Evolutionary conservation across 257 asterid genomes (phyloP).

Genomic region (Plantago ovata): DNA sequence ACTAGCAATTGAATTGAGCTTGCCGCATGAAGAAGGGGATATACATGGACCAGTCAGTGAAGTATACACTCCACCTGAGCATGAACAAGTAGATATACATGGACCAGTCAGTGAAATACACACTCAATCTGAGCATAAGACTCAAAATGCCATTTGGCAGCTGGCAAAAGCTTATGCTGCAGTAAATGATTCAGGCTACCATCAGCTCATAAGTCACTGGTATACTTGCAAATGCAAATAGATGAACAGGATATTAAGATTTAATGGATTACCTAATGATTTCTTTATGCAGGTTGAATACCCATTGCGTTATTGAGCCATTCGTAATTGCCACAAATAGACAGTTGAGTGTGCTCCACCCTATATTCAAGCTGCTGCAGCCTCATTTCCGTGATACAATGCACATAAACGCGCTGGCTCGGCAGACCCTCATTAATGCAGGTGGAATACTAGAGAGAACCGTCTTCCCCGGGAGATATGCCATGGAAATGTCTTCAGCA

Average conservation of each 20-base stretch:
- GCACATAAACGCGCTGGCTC: slow-evolving; percentile 77
- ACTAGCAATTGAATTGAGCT: slow-evolving; percentile 80
- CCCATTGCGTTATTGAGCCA: slow-evolving; percentile 98
- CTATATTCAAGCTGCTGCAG: slow-evolving; percentile 77
- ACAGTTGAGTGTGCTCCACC: slow-evolving; percentile 77
- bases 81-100: slow-evolving; percentile 38
- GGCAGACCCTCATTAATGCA: slow-evolving; percentile 80
- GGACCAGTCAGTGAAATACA: slow-evolving; percentile 66
- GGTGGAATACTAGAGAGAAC: slow-evolving; percentile 80
- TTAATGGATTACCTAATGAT: background rate
- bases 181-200: slow-evolving; percentile 88
- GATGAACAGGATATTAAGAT: background rate
- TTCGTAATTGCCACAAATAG: slow-evolving; percentile 70
- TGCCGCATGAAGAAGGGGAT: slow-evolving; percentile 66
- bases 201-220: slow-evolving; percentile 97
- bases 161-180: slow-evolving; percentile 91
- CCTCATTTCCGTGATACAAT: slow-evolving; percentile 92
- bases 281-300: slow-evolving; percentile 63
- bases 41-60: slow-evolving; percentile 50
- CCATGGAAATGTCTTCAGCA: slow-evolving; percentile 76
- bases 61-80: slow-evolving; percentile 62
- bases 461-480: slow-evolving; percentile 65
- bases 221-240: slow-evolving; percentile 16
- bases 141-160: slow-evolving; percentile 74
- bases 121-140: slow-evolving; percentile 60